Conservation (phyloP, 1,284 basidiomycete genomes). For the Fomitiporia mediterranea region DNA sequence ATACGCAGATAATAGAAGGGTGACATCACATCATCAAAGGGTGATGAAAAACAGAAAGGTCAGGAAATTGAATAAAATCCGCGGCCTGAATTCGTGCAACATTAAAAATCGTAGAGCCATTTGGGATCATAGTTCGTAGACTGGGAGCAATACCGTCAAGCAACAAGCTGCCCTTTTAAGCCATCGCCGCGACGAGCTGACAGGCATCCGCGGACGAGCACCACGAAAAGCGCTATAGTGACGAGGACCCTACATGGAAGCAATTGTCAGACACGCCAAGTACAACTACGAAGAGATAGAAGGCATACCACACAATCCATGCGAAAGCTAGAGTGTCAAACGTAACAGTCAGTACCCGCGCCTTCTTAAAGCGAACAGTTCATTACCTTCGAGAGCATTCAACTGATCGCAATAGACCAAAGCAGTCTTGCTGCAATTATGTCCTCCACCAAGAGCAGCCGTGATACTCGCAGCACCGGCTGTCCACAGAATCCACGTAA, state of each 20-base stretch:
- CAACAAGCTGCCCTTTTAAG: constrained; percentile 45
- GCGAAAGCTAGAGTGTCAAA: constrained; percentile 36
- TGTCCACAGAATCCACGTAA: constrained; percentile 72
- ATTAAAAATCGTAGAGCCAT: background rate
- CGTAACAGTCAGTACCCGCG: background rate
- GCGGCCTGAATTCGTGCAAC: background rate
- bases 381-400: constrained; percentile 48
- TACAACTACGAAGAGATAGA: too few species aligned
- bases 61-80: background rate
- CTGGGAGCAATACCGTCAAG: too few species aligned
- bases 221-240: constrained; percentile 48
- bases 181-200: constrained; percentile 55
- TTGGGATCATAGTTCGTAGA: background rate
- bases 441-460: constrained; percentile 54
- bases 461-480: constrained; percentile 66
- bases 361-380: background rate
- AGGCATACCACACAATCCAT: constrained; percentile 59
- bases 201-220: constrained; percentile 47
- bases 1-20: too few species aligned
- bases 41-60: too few species aligned
- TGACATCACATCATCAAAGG: too few species aligned
- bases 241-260: constrained; percentile 43
- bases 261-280: background rate
- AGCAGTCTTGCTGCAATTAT: constrained; percentile 52
- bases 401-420: constrained; percentile 59